Base-by-base conservation (phyloP, 176 grass and related monocot genomes). In the Triticum timopheevii region DNA sequence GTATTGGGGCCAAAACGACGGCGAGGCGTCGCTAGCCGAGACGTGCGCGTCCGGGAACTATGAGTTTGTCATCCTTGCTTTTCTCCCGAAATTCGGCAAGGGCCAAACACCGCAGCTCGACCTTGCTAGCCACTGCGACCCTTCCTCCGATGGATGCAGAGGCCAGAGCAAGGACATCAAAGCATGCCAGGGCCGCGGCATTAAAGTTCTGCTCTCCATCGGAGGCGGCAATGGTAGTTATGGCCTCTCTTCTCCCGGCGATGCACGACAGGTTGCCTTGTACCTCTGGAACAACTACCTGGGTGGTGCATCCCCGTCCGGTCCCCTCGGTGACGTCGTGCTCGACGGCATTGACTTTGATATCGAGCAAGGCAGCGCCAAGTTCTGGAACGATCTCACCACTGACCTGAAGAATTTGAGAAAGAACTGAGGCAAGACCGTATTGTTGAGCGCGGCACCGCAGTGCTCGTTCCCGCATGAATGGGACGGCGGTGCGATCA, bases 161-260 rank as follows among this genome's bases (percentile, higher is more conserved):
- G 62, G 47, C 10, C 69, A 91, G 36, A 91, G 86, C 72, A 40
- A 80, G 33, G 93, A 95, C 87, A 89, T 95, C 28, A 12, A 6
- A 0, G 30, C 76, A 25, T 95, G 93, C 67, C 91, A 91, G 65
- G 1, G 88, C 56, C 66, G 27, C 2, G 91, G 91, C 10, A 33
- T 95, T 59, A 95, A 93, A 85, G 94, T 96, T n/a, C 68, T 96
- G 2, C 89, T 95, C 62, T 95, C 93, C n/a, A 79, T 95, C 67
- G 93, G 91, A 28, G 93, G 93, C 56, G 88, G 42, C 12, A 39
- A 62, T 7, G 83, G 88, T 7, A 93, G 80, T 65, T 93, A 95
- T 59, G 61, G 80, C 52, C 86, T 95, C 1, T 61, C 80, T 2
- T 95, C 94, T n/a, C 17, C 78, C 3, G 50, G 16, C 1, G 89